phyloP scores from a whole-genome alignment of 2,329 filamentous ascomycete genomes.

The Cordyceps javanica region DNA sequence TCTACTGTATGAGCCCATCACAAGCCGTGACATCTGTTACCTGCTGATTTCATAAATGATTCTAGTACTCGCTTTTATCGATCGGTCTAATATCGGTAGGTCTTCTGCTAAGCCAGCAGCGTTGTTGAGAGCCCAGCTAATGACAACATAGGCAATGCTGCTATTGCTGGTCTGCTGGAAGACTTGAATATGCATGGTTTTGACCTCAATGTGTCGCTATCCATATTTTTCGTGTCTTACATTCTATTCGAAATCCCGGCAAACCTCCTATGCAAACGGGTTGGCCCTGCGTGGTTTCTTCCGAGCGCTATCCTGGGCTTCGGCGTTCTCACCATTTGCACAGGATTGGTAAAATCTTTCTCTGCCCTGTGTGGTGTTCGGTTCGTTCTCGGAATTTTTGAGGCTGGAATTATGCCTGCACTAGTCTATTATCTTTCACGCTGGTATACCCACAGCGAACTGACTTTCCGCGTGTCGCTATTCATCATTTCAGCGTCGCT shows the following conservation, averaged over 20 bases:
- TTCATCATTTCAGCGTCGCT: constrained; percentile 62
- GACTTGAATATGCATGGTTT: constrained; percentile 49
- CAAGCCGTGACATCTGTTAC: too few relatives aligned
- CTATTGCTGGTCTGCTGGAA: constrained; percentile 49
- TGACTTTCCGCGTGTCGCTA: constrained; percentile 55
- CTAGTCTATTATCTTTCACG: constrained; percentile 60
- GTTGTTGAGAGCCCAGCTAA: neutral
- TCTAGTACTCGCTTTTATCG: constrained; percentile 43
- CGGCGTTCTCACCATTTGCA: constrained; percentile 53
- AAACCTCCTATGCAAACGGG: constrained; percentile 56
- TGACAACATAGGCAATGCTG: constrained; percentile 45
- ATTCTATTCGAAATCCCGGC: constrained; percentile 60
- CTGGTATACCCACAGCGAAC: constrained; percentile 58
- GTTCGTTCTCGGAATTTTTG: constrained; percentile 55
- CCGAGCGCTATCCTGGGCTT: constrained; percentile 51
- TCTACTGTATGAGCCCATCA: constrained; percentile 35
- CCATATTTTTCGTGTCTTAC: constrained; percentile 59
- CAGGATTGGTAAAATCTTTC: constrained; percentile 51
- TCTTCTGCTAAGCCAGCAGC: neutral
- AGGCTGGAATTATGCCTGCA: constrained; percentile 59
- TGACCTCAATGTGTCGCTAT: constrained; percentile 57
- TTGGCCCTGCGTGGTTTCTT: constrained; percentile 61
- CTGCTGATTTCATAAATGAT: neutral
- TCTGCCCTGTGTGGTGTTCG: constrained; percentile 45
- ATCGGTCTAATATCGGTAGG: constrained; percentile 59